These are phyloP conservation scores for Sarocladium oryzae DNA, from an alignment of 2,329 filamentous ascomycete genomes.

Conservation along the genomic window DNA sequence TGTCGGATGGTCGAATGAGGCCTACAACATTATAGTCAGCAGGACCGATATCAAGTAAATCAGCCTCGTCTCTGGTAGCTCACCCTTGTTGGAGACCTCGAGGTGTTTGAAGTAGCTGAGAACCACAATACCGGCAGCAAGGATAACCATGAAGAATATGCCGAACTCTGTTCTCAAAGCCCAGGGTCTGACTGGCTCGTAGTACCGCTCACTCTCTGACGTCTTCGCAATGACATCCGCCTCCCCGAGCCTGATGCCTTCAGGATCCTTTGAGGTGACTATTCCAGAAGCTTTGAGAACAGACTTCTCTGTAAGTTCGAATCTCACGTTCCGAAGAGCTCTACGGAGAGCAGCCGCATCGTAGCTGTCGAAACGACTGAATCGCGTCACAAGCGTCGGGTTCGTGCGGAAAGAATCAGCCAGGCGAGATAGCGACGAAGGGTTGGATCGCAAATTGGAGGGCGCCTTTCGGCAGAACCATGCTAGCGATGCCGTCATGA, in stretches of 20 bases:
- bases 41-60: background rate
- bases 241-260: background rate
- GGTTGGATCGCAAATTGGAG: conserved; percentile 18
- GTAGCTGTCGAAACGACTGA: conserved; percentile 10
- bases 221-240: background rate
- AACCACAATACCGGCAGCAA: background rate
- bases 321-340: background rate
- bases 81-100: conserved; percentile 15
- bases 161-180: background rate
- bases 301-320: background rate
- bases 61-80: too few relatives aligned
- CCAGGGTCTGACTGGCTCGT: background rate
- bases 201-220: background rate
- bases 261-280: background rate
- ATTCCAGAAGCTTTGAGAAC: background rate
- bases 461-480: conserved; percentile 11
- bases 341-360: background rate
- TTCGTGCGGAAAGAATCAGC: conserved; percentile 17
- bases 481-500: conserved; percentile 14
- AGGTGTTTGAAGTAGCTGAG: background rate
- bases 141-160: background rate
- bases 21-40: conserved; percentile 18
- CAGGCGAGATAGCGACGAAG: conserved; percentile 19
- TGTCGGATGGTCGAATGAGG: conserved; percentile 21
- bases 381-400: background rate